Evolutionary conservation across 2,329 filamentous ascomycete genomes (phyloP).

Genomic region (Clarireedia paspali): DNA sequence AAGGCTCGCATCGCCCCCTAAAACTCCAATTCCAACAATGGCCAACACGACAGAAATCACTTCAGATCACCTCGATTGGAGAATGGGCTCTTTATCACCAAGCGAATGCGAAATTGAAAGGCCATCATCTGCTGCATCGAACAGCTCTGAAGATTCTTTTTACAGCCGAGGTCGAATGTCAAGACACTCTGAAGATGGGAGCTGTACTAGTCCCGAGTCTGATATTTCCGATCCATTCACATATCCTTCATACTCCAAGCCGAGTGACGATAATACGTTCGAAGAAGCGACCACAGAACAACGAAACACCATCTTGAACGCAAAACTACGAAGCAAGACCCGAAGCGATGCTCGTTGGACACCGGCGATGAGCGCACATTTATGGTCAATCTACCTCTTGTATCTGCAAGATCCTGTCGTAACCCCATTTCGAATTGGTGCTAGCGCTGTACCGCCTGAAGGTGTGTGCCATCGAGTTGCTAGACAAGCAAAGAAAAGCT

Average conservation of each 20-base stretch:
- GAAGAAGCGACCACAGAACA: neutral
- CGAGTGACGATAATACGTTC: conserved; percentile 16
- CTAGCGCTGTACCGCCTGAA: conserved; percentile 55
- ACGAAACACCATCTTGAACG: conserved; percentile 15
- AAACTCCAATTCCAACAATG: conserved; percentile 44
- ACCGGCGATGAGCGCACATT: conserved; percentile 54
- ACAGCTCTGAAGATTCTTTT: conserved; percentile 43
- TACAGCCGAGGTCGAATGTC: conserved; percentile 51
- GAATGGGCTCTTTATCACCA: conserved; percentile 17
- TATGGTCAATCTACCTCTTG: conserved; percentile 58
- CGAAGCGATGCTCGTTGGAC: conserved; percentile 49
- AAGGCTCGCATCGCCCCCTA: conserved; percentile 40
- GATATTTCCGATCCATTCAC: conserved; percentile 32
- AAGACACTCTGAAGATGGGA: conserved; percentile 46
- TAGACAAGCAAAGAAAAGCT: conserved; percentile 57
- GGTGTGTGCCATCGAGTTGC: conserved; percentile 59
- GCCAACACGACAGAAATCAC: conserved; percentile 12
- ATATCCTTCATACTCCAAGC: conserved; percentile 21
- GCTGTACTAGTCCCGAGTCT: conserved; percentile 44
- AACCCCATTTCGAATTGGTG: conserved; percentile 56
- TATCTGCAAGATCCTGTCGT: conserved; percentile 62
- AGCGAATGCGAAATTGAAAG: conserved; percentile 19
- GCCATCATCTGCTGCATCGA: conserved; percentile 24
- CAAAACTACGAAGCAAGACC: conserved; percentile 24
- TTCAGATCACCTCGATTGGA: conserved; percentile 25